Conservation (phyloP, 208 protist species). For the Trypanosoma rangeli region DNA sequence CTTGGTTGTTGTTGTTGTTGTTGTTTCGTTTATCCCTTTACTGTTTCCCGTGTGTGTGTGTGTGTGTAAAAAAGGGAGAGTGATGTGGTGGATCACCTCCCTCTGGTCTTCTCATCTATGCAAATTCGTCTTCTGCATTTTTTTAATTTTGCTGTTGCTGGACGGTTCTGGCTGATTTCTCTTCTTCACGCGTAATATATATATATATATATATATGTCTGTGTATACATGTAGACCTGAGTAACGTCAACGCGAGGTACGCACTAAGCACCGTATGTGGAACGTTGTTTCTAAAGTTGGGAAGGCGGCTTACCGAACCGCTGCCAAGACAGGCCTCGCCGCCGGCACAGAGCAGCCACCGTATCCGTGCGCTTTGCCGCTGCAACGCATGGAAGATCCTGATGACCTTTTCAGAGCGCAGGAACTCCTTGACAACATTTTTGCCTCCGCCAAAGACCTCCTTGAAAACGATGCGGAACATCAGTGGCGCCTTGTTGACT, state of each 20-base stretch:
- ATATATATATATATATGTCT: not conserved
- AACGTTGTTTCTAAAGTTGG: slow-evolving; percentile 66
- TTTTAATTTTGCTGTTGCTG: not conserved
- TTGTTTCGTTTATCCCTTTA: not conserved
- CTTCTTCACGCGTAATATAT: not conserved
- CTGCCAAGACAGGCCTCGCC: slow-evolving; percentile 70
- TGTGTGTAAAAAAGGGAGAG: slow-evolving; percentile 15
- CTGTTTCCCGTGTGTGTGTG: not conserved
- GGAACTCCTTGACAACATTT: slow-evolving; percentile 55
- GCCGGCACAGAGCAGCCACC: slow-evolving; percentile 75
- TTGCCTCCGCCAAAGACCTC: slow-evolving; percentile 58
- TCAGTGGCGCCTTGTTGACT: slow-evolving; percentile 71
- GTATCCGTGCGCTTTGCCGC: slow-evolving; percentile 83
- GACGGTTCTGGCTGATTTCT: not conserved
- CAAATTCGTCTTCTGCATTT: not conserved
- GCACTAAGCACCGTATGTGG: slow-evolving; percentile 42
- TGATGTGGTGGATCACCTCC: not conserved
- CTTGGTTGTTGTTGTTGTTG: slow-evolving; percentile 9
- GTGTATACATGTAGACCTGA: not conserved
- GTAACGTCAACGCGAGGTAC: not conserved
- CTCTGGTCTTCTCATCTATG: not conserved
- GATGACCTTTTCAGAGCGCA: slow-evolving; percentile 46
- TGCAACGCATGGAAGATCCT: slow-evolving; percentile 50
- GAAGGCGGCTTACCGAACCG: slow-evolving; percentile 72
- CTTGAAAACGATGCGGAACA: slow-evolving; percentile 49